phyloP scores from a whole-genome alignment of 495 filamentous ascomycete genomes.

The Tricharina praecox region DNA sequence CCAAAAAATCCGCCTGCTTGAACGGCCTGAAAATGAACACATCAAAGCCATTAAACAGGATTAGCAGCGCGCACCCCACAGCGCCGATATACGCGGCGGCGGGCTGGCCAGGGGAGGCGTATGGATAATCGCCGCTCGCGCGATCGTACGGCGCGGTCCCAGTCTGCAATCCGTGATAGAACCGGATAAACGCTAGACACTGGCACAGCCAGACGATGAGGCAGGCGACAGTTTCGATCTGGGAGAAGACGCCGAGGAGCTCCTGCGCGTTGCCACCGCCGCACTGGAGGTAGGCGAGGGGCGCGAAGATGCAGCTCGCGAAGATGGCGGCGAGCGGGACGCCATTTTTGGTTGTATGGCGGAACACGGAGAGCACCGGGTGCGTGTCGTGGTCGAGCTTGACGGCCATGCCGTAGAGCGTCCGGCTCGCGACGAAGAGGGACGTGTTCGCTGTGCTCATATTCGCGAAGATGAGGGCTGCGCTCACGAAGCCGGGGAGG shows the following conservation, averaged over 20 bases:
- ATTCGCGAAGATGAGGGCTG: conserved; percentile 43
- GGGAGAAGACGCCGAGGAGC: background rate
- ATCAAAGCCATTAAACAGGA: conserved; percentile 3
- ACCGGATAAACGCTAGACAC: conserved; percentile 4
- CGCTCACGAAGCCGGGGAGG: conserved; percentile 57
- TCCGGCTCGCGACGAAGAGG: conserved; percentile 52
- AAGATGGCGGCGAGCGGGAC: conserved; percentile 1
- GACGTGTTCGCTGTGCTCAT: conserved; percentile 45
- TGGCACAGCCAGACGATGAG: background rate
- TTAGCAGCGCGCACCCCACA: background rate
- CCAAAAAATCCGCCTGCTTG: background rate
- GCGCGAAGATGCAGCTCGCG: conserved; percentile 1
- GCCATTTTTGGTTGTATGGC: background rate
- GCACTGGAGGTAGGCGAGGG: conserved; percentile 3
- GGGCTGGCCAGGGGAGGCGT: conserved; percentile 1
- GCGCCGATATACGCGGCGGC: background rate
- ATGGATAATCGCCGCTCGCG: background rate
- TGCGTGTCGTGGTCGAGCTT: background rate
- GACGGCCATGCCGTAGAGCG: conserved; percentile 44
- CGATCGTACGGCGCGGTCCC: conserved; percentile 1
- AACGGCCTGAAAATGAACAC: conserved; percentile 4
- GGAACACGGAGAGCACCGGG: background rate
- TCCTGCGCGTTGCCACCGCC: background rate
- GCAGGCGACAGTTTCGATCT: conserved; percentile 2
- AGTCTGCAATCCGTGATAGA: conserved; percentile 1